phyloP scores from a whole-genome alignment of 2,329 filamentous ascomycete genomes.

The Paradendryphiella salina region DNA sequence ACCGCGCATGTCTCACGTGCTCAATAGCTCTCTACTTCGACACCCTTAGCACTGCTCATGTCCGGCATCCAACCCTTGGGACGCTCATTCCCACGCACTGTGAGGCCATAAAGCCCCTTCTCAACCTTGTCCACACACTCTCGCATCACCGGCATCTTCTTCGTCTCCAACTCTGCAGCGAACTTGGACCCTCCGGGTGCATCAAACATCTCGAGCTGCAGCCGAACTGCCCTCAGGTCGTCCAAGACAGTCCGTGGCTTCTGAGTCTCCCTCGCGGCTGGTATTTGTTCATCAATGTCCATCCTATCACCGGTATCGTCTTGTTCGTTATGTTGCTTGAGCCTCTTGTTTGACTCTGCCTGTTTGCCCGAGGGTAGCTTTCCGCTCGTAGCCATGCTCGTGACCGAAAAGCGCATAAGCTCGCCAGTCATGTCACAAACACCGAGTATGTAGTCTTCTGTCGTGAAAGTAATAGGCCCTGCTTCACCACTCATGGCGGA shows the following conservation, averaged over 20 bases:
- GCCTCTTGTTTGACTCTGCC: conserved; percentile 43
- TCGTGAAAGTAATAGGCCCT: conserved; percentile 65
- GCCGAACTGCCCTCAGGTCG: conserved; percentile 78
- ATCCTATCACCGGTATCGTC: conserved; percentile 37
- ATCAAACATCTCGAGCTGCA: conserved; percentile 74
- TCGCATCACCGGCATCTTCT: conserved; percentile 85
- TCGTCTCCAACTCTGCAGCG: conserved; percentile 63
- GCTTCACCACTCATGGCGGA: conserved; percentile 44
- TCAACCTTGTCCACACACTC: conserved; percentile 94
- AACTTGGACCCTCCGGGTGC: conserved; percentile 58
- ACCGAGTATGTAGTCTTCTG: conserved; percentile 86
- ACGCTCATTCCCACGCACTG: conserved; percentile 82
- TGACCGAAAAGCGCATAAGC: conserved; percentile 95
- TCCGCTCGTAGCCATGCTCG: conserved; percentile 76
- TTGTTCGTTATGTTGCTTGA: conserved; percentile 20
- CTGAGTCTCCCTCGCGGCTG: conserved; percentile 20
- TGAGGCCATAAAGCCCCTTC: conserved; percentile 81
- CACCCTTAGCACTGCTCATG: conserved; percentile 53
- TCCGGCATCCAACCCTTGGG: conserved; percentile 93
- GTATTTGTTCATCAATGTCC: conserved; percentile 42
- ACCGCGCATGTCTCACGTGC: not conserved
- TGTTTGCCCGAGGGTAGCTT: conserved; percentile 50
- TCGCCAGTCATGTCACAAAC: conserved; percentile 94
- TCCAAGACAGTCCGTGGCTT: conserved; percentile 67
- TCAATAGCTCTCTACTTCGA: conserved; percentile 50